Base-by-base conservation (phyloP, 331 rosid species). In the Cucumis variabilis region DNA sequence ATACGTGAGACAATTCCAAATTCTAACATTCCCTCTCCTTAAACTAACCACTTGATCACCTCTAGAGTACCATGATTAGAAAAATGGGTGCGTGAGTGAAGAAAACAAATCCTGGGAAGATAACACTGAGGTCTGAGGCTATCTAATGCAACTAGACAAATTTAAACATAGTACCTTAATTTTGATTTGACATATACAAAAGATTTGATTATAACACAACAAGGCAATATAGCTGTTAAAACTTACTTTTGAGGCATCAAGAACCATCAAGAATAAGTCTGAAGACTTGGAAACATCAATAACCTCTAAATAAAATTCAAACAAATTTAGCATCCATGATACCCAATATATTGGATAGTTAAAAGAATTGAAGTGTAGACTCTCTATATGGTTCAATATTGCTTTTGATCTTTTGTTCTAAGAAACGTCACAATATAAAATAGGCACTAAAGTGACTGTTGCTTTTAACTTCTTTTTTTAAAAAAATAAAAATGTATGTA, bases 221-320 rank as follows among this genome's bases (percentile, higher is more conserved):
- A 86, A 70, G 25, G 71, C 79, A 72, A 58, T 13, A 33, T 58
- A 12, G 14, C 17, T 13, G 58, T 63, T 9, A 21, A 46, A 20
- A 93, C 98, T 93, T 92, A 97, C 99, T 90, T 97, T 96, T 82
- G 99, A 97, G 91, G 94, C 99, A 89, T 97, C 99, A 77, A 97
- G 99, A 85, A 97, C 96, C 99, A 97, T 97, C 92, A 94, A 90
- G 75, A 96, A 99, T 53, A 97, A 92, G 91, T 97, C 99, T 30
- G 99, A 97, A 88, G 99, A 97, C 94, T 97, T 97, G 91, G 99
- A 86, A 92, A 97, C 99, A 88, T 99, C 99, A 94, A 97, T 97
- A 92, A 97, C 99, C 99, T 97, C 93, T 74, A 87, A 92, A 82
- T 79, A 77, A n/a, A 77, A 77, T 69, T 69, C 7, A 46, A 9